A percentile compares a stretch with the other conserved stretches of the same genome.
Evolutionary conservation across 306 rosid species (phyloP).

Genomic region (Vigna radiata): DNA sequence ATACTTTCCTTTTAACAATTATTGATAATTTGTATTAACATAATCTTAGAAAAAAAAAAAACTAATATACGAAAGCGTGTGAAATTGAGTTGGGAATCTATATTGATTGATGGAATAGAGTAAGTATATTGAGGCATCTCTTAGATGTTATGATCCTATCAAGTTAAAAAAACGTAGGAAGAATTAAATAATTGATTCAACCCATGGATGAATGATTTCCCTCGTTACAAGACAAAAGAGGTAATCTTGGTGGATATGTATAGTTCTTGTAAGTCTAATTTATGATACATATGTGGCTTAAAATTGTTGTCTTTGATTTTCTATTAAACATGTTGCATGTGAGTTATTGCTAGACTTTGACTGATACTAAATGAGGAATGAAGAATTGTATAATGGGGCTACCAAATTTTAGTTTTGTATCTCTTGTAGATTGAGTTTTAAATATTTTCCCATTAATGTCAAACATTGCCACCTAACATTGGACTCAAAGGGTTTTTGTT

Average conservation of each 20-base stretch:
- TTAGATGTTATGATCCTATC: not conserved
- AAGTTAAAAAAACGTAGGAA: not conserved
- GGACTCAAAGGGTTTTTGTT: not conserved
- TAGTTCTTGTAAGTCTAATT: slow-evolving; percentile 51
- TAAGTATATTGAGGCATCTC: no score
- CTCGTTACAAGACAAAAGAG: not conserved
- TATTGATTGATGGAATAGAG: no score
- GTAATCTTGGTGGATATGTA: slow-evolving; percentile 30
- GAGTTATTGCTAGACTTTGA: not conserved
- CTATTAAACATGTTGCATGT: slow-evolving; percentile 25
- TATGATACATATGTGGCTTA: not conserved
- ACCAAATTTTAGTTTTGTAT: not conserved
- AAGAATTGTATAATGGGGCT: not conserved
- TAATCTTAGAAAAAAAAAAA: no score
- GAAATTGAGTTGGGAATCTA: no score
- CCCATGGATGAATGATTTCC: not conserved
- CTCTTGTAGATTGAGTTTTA: not conserved
- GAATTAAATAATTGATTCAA: not conserved
- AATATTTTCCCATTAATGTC: not conserved
- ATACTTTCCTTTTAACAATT: no score
- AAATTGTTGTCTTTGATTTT: slow-evolving; percentile 39
- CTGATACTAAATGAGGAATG: slow-evolving; percentile 53
- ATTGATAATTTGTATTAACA: no score
- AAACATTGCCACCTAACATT: slow-evolving; percentile 8
- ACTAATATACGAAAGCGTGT: no score